Conservation (phyloP, 257 asterid species). For the Ilex aquifolium region DNA sequence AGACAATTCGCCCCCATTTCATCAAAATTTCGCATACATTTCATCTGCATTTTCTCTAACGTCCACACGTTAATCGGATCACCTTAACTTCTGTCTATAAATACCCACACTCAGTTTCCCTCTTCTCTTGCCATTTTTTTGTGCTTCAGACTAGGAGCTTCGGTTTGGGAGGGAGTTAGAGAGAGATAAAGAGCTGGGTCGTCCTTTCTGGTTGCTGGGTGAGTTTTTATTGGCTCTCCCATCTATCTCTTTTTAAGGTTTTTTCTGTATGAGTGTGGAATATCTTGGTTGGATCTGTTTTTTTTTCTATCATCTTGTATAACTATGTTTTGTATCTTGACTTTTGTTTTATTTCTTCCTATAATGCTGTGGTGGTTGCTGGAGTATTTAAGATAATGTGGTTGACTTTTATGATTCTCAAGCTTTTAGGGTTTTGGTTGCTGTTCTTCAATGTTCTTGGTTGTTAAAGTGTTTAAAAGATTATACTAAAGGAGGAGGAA, state of each 20-base stretch:
- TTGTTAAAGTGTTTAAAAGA: too few species aligned
- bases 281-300: not conserved
- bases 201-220: constrained; percentile 9
- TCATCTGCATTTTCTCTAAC: constrained; percentile 26
- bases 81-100: constrained; percentile 36
- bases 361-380: not conserved
- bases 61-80: constrained; percentile 53
- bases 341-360: not conserved
- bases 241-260: constrained; percentile 7
- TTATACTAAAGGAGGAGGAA: too few species aligned
- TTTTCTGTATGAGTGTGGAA: not conserved
- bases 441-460: too few species aligned
- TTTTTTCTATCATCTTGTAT: not conserved
- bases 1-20: constrained; percentile 15
- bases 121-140: constrained; percentile 7
- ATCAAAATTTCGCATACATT: constrained; percentile 29
- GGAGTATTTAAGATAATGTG: too few species aligned
- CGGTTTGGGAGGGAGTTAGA: not conserved
- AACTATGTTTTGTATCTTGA: not conserved
- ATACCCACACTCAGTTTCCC: constrained; percentile 20
- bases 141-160: constrained; percentile 11
- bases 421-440: too few species aligned
- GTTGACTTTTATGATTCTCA: too few species aligned
- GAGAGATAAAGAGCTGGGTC: constrained; percentile 20
- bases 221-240: constrained; percentile 23